Conservation (phyloP, 805 yeast genomes). For the Blastobotrys robertii region DNA sequence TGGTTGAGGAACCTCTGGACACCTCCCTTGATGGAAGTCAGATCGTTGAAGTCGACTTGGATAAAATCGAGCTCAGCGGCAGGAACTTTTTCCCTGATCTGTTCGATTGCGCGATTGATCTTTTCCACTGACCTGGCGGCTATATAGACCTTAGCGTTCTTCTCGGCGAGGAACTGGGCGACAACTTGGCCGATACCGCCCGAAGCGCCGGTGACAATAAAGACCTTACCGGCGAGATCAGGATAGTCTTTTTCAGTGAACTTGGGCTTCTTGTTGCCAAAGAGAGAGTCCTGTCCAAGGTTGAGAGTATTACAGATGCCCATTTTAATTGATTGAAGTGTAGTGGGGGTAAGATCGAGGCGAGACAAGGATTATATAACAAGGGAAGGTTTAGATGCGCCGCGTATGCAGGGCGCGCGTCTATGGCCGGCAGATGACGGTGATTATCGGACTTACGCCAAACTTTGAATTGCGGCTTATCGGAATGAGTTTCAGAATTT, state of each 20-base stretch:
- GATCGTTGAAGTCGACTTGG: conserved; percentile 27
- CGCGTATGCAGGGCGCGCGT: too few species aligned
- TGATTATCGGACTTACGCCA: too few species aligned
- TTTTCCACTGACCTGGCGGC: conserved; percentile 30
- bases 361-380: too few species aligned
- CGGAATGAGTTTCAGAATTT: too few species aligned
- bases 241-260: conserved; percentile 19
- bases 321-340: not conserved
- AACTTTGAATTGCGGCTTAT: too few species aligned
- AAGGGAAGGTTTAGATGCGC: too few species aligned
- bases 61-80: conserved; percentile 12
- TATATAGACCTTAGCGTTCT: conserved; percentile 30
- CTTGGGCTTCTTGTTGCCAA: not conserved
- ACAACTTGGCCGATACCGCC: conserved; percentile 30
- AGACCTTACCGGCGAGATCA: conserved; percentile 27
- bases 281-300: not conserved
- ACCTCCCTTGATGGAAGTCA: conserved; percentile 33
- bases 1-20: conserved; percentile 22
- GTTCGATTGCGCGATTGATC: conserved; percentile 24
- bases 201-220: conserved; percentile 28
- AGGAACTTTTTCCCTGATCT: conserved; percentile 21
- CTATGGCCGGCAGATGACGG: too few species aligned
- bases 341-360: too few species aligned
- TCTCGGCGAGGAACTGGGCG: conserved; percentile 24
- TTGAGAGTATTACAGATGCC: not conserved